Evolutionary conservation across 345 rosid species (phyloP).

Genomic region (Dovyalis caffra): DNA sequence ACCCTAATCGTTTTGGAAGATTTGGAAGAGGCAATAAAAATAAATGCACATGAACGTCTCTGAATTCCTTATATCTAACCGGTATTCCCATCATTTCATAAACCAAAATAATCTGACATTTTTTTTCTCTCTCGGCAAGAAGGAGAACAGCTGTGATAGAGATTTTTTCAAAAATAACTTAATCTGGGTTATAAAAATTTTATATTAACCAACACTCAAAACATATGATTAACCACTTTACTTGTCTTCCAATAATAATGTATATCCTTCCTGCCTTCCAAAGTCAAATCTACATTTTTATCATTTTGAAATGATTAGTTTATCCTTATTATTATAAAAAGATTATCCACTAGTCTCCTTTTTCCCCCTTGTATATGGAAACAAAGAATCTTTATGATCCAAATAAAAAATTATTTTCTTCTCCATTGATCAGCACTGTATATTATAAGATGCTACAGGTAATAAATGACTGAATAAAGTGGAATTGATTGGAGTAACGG

Average conservation of each 20-base stretch:
- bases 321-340: background rate
- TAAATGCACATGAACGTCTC: background rate
- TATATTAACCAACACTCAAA: background rate
- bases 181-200: background rate
- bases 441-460: background rate
- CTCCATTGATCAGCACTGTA: background rate
- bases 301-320: slow-evolving; percentile 13
- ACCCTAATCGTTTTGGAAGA: background rate
- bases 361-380: background rate
- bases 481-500: slow-evolving; percentile 17
- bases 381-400: slow-evolving; percentile 4
- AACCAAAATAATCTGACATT: background rate
- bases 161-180: background rate
- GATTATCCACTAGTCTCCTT: background rate
- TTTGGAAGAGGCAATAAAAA: too few species aligned
- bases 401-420: background rate
- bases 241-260: background rate
- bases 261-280: background rate
- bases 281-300: slow-evolving; percentile 17
- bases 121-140: background rate
- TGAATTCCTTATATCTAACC: background rate
- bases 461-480: slow-evolving; percentile 4
- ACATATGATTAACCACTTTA: background rate
- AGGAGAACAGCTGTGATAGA: background rate
- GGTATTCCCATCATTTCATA: background rate